phyloP scores from a whole-genome alignment of 176 grass and related monocot species.

The Stipa capillata region DNA sequence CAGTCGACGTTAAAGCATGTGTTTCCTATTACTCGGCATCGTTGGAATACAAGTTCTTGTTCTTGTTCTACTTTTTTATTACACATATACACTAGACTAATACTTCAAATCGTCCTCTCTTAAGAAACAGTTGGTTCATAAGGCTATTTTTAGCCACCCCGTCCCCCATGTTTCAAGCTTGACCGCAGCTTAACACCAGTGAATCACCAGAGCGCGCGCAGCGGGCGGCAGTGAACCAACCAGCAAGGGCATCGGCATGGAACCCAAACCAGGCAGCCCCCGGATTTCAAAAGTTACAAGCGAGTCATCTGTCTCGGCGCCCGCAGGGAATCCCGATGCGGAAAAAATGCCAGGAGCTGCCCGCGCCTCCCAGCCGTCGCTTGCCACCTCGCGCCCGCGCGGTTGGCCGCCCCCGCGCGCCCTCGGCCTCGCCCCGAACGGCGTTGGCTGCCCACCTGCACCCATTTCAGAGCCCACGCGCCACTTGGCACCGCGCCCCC shows the following conservation, averaged over 20 bases:
- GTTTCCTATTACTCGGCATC: not conserved
- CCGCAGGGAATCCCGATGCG: conserved; percentile 45
- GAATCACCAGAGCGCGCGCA: conserved; percentile 2
- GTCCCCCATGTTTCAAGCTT: conserved; percentile 31
- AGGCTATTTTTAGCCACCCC: conserved; percentile 6
- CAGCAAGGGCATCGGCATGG: not conserved
- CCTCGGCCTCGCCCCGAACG: conserved; percentile 21
- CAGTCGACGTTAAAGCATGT: not conserved
- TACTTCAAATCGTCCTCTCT: not conserved
- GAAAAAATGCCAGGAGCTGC: not conserved
- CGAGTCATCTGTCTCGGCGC: conserved; percentile 11
- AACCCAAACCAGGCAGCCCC: not conserved
- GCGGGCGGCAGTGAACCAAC: conserved; percentile 1
- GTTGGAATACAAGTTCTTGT: not conserved
- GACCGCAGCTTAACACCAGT: conserved; percentile 20
- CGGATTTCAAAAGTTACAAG: conserved; percentile 17
- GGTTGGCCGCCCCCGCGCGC: conserved; percentile 36
- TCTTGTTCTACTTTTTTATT: not conserved
- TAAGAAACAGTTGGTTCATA: not conserved
- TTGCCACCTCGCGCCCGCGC: conserved; percentile 44
- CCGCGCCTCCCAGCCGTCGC: conserved; percentile 40
- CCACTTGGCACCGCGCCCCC: conserved; percentile 43
- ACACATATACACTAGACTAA: not conserved
- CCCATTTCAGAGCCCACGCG: conserved; percentile 34
- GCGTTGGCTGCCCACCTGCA: conserved; percentile 21